Evolutionary conservation across 2,329 filamentous ascomycete genomes (phyloP), one percentile per base, ranked within the genome.

Genomic region (Aureobasidium sp.): DNA sequence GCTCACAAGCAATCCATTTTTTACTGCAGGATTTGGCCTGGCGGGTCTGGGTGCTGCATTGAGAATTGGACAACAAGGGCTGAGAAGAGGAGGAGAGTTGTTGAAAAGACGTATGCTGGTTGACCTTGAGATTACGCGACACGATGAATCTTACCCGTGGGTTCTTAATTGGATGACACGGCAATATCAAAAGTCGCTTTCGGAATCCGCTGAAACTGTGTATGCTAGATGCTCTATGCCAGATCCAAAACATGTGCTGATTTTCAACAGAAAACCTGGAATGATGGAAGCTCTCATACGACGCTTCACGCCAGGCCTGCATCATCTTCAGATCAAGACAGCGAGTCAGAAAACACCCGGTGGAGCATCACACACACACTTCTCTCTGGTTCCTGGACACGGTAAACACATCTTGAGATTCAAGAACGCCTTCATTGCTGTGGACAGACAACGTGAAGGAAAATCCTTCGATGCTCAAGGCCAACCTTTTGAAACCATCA

Each of bases 131-230:
- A 96, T 99, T 74, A 93, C 89, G 73, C 89, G 90, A 70, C 89
- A 93, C 68, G 94, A 99, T 75, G 85, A 90, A 46, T 92, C 93
- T 1, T 99, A 97, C 72, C 86, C 86, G 42, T 97, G 92, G 93
- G 85, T 99, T 43, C 81, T 99, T 10, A 87, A 92, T 65, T 99
- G 94, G 92, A 88, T 99, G 72, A 92, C 91, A 7, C 82, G 90
- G 33, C 69, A 73, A 55, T 71, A 72, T 51, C 66, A 70, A 58
- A 64, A 65, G 19, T 70, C 73, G 55, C 68, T 71, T 27, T 61
- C 57, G 59, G 42, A 71, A 86, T 57, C 85, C 83, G 6, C 78
- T 82, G 66, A 80, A 84, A 66, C 45, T 69, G 61, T 65, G 69
- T 71, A 67, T 65, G 63, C 67, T 5, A 23, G 15, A 7, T 19